Evolutionary conservation across 2,329 filamentous ascomycete species (phyloP), one percentile per base, ranked within the genome.

Genomic region (Botrytis pseudocinerea): DNA sequence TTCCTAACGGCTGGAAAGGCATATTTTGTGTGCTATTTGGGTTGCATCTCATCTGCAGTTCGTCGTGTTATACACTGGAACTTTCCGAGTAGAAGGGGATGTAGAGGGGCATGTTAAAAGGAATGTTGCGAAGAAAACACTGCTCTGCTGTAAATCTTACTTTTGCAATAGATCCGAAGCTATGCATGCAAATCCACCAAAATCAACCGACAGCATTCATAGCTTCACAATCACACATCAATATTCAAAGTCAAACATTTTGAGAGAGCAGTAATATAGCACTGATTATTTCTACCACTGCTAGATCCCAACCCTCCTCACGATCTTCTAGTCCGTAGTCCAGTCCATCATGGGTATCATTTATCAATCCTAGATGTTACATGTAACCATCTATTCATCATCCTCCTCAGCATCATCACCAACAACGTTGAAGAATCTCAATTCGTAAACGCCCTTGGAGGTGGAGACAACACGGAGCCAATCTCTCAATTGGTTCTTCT

Each of bases 361-460:
- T 68, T 28, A n/a, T 48, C 6, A 68, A 68, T 68, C 65, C n/a
- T 68, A 68, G 65, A 68, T 68, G 65, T 57, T 14, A 44, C 18
- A 60, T 71, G 35, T 35, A 42, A 71, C 44, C 63, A 81, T 91
- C 90, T 98, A 99, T 86, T 99, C 96, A 83, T 99, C 96, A 84
- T 99, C 96, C 83, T 99, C 96, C 80, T 98, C 96, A 81, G 90
- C 95, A 85, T 95, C 95, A 85, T 99, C 96, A 86, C 97, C 96
- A 83, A 98, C 95, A 83, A 99, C 95, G 90, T 99, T 99, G 94
- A 97, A 99, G 95, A 99, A 99, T 89, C 97, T 95, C 87, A 99
- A 92, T 90, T 98, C 95, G 89, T 99, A 99, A 79, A 98, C 95
- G 84, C 96, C 95, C 89, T 95, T 95, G 85, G 93, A 94, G 84